Evolutionary conservation across 2,329 filamentous ascomycete genomes (phyloP).

Genomic region (Acarospora socialis): DNA sequence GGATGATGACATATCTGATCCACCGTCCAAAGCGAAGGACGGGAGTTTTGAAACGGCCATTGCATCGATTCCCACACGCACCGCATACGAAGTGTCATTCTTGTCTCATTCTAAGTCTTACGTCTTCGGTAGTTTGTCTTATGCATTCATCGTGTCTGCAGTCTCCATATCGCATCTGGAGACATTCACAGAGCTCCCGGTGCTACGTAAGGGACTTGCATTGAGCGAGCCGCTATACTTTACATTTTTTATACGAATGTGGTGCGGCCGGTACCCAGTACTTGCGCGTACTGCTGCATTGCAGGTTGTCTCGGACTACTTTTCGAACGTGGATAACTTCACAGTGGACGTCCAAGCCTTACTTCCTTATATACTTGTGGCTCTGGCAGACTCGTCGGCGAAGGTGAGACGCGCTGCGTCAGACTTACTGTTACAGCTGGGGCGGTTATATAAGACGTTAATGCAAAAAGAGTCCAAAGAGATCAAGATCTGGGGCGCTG

Average conservation of each 20-base stretch:
- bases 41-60: slow-evolving; percentile 4
- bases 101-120: slow-evolving; percentile 36
- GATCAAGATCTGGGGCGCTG: slow-evolving; percentile 41
- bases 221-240: slow-evolving; percentile 52
- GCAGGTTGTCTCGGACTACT: slow-evolving; percentile 43
- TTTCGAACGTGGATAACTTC: slow-evolving; percentile 37
- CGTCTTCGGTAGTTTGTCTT: slow-evolving; percentile 44
- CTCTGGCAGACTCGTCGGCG: slow-evolving; percentile 60
- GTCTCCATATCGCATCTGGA: slow-evolving; percentile 27
- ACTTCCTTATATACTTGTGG: slow-evolving; percentile 65
- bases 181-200: slow-evolving; percentile 40
- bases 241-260: slow-evolving; percentile 61
- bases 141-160: slow-evolving; percentile 43
- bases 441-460: slow-evolving; percentile 33
- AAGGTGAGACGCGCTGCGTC: slow-evolving; percentile 64
- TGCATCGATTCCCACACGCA: slow-evolving; percentile 18
- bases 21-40: slow-evolving; percentile 28
- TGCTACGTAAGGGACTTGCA: slow-evolving; percentile 41
- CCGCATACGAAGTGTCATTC: slow-evolving; percentile 35
- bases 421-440: slow-evolving; percentile 46
- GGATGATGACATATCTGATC: slow-evolving; percentile 11
- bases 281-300: slow-evolving; percentile 56
- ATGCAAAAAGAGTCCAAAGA: slow-evolving; percentile 29
- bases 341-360: slow-evolving; percentile 60
- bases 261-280: slow-evolving; percentile 57